A percentile compares a stretch with the other conserved stretches of the same genome.
These are phyloP conservation scores for Teunomyces gatunensis DNA, from an alignment of 805 yeast genomes.

Conservation along the genomic window DNA sequence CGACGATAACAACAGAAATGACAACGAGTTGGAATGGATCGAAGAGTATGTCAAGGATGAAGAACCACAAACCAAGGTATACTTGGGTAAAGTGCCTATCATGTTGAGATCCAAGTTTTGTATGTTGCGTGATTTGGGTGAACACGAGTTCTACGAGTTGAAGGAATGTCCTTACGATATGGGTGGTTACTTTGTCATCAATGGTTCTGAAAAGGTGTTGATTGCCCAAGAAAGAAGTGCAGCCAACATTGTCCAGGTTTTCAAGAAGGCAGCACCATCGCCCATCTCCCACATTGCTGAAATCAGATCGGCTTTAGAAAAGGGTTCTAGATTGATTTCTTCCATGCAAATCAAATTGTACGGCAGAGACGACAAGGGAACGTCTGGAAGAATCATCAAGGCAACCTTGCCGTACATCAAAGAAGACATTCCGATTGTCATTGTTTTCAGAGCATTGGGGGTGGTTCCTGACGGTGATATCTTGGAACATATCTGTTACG, in stretches of 20 bases:
- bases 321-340: constrained; percentile 92
- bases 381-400: constrained; percentile 76
- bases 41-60: constrained; percentile 56
- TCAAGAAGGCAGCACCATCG: constrained; percentile 95
- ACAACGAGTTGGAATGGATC: constrained; percentile 47
- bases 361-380: constrained; percentile 74
- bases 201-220: constrained; percentile 96
- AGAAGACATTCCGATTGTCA: constrained; percentile 94
- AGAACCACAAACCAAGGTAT: constrained; percentile 67
- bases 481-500: constrained; percentile 96
- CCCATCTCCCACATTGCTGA: constrained; percentile 96
- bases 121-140: constrained; percentile 83
- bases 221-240: constrained; percentile 99
- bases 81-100: constrained; percentile 95
- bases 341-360: constrained; percentile 91
- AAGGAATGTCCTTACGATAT: constrained; percentile 99
- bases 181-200: constrained; percentile 98
- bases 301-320: constrained; percentile 93
- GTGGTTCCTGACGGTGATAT: constrained; percentile 99
- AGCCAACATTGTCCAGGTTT: constrained; percentile 97
- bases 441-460: constrained; percentile 96
- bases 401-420: constrained; percentile 96
- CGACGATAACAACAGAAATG: constrained; percentile 59
- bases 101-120: constrained; percentile 97
- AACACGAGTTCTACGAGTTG: constrained; percentile 89